These are phyloP conservation scores for Pleurotus pulmonarius DNA, from an alignment of 768 basidiomycete genomes.

Conservation along the genomic window DNA sequence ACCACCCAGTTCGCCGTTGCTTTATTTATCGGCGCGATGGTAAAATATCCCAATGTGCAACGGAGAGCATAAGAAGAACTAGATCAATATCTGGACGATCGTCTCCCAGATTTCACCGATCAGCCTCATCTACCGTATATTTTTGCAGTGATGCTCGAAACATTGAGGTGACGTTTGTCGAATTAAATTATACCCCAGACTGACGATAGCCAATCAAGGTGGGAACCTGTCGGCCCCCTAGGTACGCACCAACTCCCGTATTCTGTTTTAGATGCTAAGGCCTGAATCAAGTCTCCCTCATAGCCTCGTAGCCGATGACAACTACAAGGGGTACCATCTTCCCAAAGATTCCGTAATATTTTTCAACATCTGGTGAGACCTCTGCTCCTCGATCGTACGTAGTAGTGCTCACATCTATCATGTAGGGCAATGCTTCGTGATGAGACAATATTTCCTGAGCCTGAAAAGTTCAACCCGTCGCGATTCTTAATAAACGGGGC, in stretches of 20 bases:
- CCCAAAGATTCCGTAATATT: not conserved
- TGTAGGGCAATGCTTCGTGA: slow-evolving; percentile 11
- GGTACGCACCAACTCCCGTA: not conserved
- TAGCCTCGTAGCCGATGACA: not conserved
- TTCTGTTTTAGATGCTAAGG: not conserved
- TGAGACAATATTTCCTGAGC: slow-evolving; percentile 11
- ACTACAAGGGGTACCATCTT: slow-evolving; percentile 3
- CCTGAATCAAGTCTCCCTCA: not conserved
- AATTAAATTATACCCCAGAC: not conserved
- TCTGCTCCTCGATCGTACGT: not conserved
- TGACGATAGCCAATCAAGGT: not conserved
- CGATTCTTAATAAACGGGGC: slow-evolving; percentile 15
- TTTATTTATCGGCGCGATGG: not conserved
- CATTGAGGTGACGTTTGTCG: slow-evolving; percentile 10
- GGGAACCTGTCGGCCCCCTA: not conserved
- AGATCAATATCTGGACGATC: slow-evolving; percentile 14
- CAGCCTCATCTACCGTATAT: slow-evolving; percentile 16
- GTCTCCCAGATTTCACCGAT: slow-evolving; percentile 20
- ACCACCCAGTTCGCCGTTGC: not conserved
- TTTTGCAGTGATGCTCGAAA: slow-evolving; percentile 19
- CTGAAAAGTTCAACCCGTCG: slow-evolving; percentile 14
- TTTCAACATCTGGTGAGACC: not conserved
- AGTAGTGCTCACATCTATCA: not conserved
- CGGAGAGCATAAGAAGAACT: slow-evolving; percentile 25
- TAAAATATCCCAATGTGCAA: slow-evolving; percentile 17